phyloP scores from a whole-genome alignment of 306 rosid genomes.

The Delonix regia region DNA sequence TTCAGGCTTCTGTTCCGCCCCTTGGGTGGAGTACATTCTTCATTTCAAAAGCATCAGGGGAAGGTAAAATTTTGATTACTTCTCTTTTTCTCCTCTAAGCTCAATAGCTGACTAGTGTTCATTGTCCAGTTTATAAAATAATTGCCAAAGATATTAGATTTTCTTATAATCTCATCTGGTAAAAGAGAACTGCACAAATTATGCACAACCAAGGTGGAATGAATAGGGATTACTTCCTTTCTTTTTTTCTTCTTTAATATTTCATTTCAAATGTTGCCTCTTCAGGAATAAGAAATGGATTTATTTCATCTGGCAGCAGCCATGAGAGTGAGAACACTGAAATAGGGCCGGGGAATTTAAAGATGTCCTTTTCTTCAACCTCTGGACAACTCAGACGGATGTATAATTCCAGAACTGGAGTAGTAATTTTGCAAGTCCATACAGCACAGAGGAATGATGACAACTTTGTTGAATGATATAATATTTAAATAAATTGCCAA shows the following conservation, averaged over 20 bases:
- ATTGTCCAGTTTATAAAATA: neutral
- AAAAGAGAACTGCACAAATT: neutral
- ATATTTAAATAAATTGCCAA: neutral
- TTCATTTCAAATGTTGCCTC: slow-evolving; percentile 25
- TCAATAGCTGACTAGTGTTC: neutral
- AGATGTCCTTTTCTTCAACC: slow-evolving; percentile 73
- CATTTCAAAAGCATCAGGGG: slow-evolving; percentile 54
- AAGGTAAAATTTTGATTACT: slow-evolving; percentile 44
- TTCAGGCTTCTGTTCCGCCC: slow-evolving; percentile 78
- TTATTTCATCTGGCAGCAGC: slow-evolving; percentile 27
- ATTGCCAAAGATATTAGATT: neutral
- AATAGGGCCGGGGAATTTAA: slow-evolving; percentile 79
- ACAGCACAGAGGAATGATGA: slow-evolving; percentile 5
- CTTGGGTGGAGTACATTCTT: slow-evolving; percentile 93
- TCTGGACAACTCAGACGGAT: slow-evolving; percentile 84
- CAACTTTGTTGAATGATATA: slow-evolving; percentile 6
- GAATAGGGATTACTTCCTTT: neutral
- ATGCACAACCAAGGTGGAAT: neutral
- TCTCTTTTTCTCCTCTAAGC: neutral
- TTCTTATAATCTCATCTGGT: neutral
- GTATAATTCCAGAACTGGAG: slow-evolving; percentile 68
- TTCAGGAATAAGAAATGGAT: slow-evolving; percentile 37
- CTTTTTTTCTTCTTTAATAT: neutral
- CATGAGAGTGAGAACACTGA: slow-evolving; percentile 48
- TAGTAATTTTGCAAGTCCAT: slow-evolving; percentile 47